Percentiles rank a stretch among this genome's conserved stretches.
Conservation (phyloP, 768 basidiomycete genomes). For the Mycena venus region DNA sequence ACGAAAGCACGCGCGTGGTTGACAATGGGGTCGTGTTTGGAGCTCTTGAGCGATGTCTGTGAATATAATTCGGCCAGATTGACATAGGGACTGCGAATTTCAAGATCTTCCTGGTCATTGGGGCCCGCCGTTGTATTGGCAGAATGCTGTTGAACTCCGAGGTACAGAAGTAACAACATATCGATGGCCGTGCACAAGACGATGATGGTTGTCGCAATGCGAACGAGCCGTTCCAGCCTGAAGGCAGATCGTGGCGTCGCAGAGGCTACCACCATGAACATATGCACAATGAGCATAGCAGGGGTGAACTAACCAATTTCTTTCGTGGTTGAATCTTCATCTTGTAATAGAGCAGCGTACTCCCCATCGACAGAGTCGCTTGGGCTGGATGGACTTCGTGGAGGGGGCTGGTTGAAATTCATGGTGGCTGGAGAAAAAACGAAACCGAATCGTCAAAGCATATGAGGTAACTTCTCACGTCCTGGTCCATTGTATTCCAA, state of each 20-base stretch:
- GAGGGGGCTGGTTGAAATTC: slow-evolving; percentile 1
- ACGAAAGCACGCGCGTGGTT: slow-evolving; percentile 31
- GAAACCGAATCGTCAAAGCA: neutral
- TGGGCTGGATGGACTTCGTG: neutral
- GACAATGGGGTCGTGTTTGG: slow-evolving; percentile 24
- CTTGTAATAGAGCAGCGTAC: slow-evolving; percentile 14
- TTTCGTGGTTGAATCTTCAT: neutral
- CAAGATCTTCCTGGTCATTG: slow-evolving; percentile 8
- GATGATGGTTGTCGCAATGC: slow-evolving; percentile 18
- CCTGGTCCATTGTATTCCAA: neutral
- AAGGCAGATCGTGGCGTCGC: neutral
- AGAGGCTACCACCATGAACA: neutral
- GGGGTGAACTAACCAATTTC: slow-evolving; percentile 16
- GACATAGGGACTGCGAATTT: slow-evolving; percentile 30
- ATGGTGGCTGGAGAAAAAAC: neutral
- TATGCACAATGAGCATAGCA: neutral
- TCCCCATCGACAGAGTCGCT: slow-evolving; percentile 14
- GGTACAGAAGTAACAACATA: slow-evolving; percentile 20
- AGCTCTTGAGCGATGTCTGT: slow-evolving; percentile 18
- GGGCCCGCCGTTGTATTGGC: neutral
- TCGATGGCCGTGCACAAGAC: slow-evolving; percentile 24
- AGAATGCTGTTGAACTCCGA: slow-evolving; percentile 19
- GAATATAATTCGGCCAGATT: slow-evolving; percentile 28
- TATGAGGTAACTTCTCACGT: neutral
- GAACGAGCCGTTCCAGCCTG: slow-evolving; percentile 17